Evolutionary conservation across 352 stramenopile species (phyloP), one percentile per base, ranked within the genome.

Genomic region (Phytophthora pini): DNA sequence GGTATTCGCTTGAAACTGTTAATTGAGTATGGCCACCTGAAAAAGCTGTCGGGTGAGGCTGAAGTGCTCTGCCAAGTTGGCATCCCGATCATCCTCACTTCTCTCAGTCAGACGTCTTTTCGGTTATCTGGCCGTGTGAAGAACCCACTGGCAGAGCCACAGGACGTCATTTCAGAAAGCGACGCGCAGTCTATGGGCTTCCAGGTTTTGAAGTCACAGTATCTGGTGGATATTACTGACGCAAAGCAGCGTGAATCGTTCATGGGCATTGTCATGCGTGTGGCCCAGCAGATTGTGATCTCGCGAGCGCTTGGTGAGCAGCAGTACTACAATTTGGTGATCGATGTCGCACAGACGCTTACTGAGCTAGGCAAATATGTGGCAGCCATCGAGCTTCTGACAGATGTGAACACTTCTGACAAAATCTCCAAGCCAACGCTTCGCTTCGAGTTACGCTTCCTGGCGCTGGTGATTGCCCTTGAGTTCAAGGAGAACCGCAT

Each of bases 401-500:
- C 86, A 1, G 87, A 95, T 41, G 85, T 95, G 49, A 95, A 95
- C 66, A 92, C 85, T 20, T 93, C 84, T 0, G 83, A 94, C 60
- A 95, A 95, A 63, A 90, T 95, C 20, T 75, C 78, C 12, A 73
- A 92, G 46, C 80, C 83, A 7, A 74, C 79, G 6, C 53, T 92
- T 36, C 82, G 87, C 27, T 95, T 94, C 46, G 85, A 95, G 60
- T 48, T 95, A 17, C 84, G 87, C 5, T 95, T 95, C 50, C 65
- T 94, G 17, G 87, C 87, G 8, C 74, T 95, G n/a, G 81, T 92
- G 34, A 92, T 94, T 17, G 82, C 87, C 10, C 75, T 95, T 22
- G 83, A 93, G 55, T 93, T 94, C 56, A 90, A 90, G 53, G 87
- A 95, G 47, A 87, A 90, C 46, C 85, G 87, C 32, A 95, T 95